phyloP scores from a whole-genome alignment of 1,284 basidiomycete species.

The Hypsizygus ulmarius region DNA sequence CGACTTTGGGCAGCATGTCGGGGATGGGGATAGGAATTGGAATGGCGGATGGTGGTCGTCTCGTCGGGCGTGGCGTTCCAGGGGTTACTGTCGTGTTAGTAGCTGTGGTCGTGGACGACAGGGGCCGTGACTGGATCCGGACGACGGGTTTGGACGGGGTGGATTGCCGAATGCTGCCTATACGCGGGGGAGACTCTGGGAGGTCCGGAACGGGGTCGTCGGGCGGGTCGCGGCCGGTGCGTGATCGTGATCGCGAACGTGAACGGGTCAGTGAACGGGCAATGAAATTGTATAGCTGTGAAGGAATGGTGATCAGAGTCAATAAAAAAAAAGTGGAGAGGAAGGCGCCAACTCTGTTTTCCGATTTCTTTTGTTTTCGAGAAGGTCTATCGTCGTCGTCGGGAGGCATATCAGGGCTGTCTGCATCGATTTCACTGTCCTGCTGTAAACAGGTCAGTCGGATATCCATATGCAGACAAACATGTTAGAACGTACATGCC shows the following conservation, averaged over 20 bases:
- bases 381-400: slow-evolving; percentile 38
- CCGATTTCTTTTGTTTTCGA: slow-evolving; percentile 33
- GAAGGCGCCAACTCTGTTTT: slow-evolving; percentile 38
- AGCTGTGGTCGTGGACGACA: slow-evolving; percentile 61
- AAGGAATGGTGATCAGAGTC: slow-evolving; percentile 12
- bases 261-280: slow-evolving; percentile 49
- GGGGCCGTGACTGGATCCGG: slow-evolving; percentile 55
- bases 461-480: slow-evolving; percentile 9
- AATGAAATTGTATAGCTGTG: slow-evolving; percentile 52
- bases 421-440: slow-evolving; percentile 12
- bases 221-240: slow-evolving; percentile 20
- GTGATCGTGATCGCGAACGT: slow-evolving; percentile 50
- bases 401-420: slow-evolving; percentile 16
- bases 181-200: slow-evolving; percentile 15
- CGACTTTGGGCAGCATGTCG: slow-evolving; percentile 10
- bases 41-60: slow-evolving; percentile 25
- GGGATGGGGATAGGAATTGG: slow-evolving; percentile 28
- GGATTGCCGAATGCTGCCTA: slow-evolving; percentile 18
- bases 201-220: slow-evolving; percentile 25
- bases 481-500: slow-evolving; percentile 26
- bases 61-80: slow-evolving; percentile 42
- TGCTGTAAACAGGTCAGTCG: slow-evolving; percentile 9
- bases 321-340: slow-evolving; percentile 8
- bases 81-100: slow-evolving; percentile 59
- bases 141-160: slow-evolving; percentile 45